Evolutionary conservation across 1,284 basidiomycete species (phyloP).

Genomic region (Leccinum holopus): DNA sequence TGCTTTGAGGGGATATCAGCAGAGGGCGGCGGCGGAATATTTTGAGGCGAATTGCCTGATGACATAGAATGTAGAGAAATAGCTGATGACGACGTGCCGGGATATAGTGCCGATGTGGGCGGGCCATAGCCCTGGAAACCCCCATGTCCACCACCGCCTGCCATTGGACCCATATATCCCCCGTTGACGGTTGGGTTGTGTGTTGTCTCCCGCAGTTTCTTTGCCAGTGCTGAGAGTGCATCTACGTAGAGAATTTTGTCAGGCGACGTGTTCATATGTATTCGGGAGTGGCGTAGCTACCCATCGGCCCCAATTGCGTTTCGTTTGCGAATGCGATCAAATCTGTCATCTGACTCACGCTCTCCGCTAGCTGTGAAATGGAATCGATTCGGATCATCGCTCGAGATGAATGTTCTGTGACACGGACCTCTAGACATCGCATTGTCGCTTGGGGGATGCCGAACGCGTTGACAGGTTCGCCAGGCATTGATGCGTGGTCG

Average conservation of each 20-base stretch:
- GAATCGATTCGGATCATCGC: slow-evolving; percentile 7
- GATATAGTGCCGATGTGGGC: slow-evolving; percentile 45
- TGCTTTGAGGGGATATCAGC: slow-evolving; percentile 52
- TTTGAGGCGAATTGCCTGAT: slow-evolving; percentile 49
- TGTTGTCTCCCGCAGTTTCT: slow-evolving; percentile 32
- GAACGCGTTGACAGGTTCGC: slow-evolving; percentile 79
- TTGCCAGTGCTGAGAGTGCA: slow-evolving; percentile 34
- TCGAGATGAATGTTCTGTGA: neutral
- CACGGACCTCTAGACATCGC: slow-evolving; percentile 72
- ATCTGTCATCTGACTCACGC: slow-evolving; percentile 72
- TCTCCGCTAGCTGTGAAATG: slow-evolving; percentile 62
- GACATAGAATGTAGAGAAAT: slow-evolving; percentile 32
- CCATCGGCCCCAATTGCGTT: slow-evolving; percentile 55
- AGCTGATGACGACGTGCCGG: slow-evolving; percentile 44
- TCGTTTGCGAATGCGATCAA: slow-evolving; percentile 64
- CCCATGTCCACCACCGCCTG: slow-evolving; percentile 22
- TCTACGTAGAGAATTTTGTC: slow-evolving; percentile 30
- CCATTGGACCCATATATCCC: slow-evolving; percentile 22
- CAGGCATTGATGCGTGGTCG: slow-evolving; percentile 61
- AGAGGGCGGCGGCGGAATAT: slow-evolving; percentile 42
- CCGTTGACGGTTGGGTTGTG: slow-evolving; percentile 27
- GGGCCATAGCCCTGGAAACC: slow-evolving; percentile 27
- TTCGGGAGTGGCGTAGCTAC: slow-evolving; percentile 47
- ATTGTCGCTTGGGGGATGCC: slow-evolving; percentile 83
- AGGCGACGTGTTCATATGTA: slow-evolving; percentile 29